Conservation (phyloP, 257 asterid genomes). For the Marsdenia floribunda region DNA sequence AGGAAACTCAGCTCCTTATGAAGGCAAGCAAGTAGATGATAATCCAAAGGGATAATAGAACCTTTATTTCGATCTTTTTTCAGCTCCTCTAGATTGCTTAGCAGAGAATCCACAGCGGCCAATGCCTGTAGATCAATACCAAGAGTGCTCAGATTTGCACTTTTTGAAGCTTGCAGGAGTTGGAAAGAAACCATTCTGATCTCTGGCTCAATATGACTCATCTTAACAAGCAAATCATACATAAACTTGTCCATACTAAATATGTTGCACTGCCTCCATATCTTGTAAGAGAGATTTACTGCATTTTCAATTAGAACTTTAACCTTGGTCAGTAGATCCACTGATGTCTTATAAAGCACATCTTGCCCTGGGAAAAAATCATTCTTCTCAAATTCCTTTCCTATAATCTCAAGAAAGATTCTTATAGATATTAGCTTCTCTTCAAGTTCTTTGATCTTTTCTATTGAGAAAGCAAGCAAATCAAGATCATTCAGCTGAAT, state of each 20-base stretch:
- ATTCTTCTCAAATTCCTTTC: neutral
- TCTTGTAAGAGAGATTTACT: no score
- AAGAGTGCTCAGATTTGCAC: neutral
- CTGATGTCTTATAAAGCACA: neutral
- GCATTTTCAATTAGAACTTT: no score
- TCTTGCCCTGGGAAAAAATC: neutral
- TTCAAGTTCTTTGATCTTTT: neutral
- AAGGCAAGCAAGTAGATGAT: neutral
- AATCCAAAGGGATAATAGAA: neutral
- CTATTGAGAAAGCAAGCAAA: neutral
- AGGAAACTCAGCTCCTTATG: conserved; percentile 2
- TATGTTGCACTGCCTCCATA: no score
- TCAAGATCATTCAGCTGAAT: neutral
- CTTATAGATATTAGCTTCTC: neutral
- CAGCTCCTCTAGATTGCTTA: neutral
- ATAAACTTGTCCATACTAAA: neutral
- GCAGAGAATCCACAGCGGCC: neutral
- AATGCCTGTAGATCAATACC: neutral
- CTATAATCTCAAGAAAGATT: neutral
- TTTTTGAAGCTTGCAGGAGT: neutral
- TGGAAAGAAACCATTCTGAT: neutral
- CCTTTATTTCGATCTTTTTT: neutral
- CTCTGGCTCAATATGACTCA: neutral
- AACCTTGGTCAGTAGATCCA: neutral
- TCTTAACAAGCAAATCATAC: neutral